These are phyloP conservation scores for Talaromyces albobiverticillius DNA, from an alignment of 2,329 filamentous ascomycete species.

Conservation along the genomic window DNA sequence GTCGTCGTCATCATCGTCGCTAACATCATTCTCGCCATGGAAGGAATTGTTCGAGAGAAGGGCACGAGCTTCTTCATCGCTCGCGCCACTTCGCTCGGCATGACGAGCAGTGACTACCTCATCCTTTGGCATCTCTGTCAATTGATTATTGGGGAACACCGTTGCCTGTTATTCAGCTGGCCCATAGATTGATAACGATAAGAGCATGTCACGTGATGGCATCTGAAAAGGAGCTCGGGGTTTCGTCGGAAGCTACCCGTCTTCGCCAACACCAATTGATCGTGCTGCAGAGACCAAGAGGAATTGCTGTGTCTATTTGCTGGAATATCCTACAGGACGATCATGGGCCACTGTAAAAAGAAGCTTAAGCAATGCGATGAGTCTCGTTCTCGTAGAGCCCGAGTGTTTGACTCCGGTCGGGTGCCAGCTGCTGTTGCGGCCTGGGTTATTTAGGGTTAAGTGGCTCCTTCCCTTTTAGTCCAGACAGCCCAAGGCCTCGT, in stretches of 20 bases:
- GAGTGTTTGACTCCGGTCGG: not conserved
- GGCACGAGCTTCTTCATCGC: slow-evolving; percentile 30
- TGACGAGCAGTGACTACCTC: slow-evolving; percentile 33
- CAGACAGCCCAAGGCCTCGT: not conserved
- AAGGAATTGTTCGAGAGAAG: slow-evolving; percentile 28
- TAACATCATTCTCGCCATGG: slow-evolving; percentile 13
- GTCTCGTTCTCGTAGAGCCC: no score
- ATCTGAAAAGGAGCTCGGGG: no score
- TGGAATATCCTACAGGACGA: no score
- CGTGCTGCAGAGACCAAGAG: no score
- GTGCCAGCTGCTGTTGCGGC: not conserved
- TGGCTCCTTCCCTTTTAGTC: slow-evolving; percentile 10
- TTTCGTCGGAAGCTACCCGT: not conserved
- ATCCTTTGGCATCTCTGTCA: slow-evolving; percentile 42
- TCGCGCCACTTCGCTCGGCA: slow-evolving; percentile 28
- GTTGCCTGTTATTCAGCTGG: slow-evolving; percentile 22
- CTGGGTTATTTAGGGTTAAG: no score
- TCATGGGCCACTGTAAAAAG: no score
- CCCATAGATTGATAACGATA: not conserved
- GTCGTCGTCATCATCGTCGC: slow-evolving; percentile 24
- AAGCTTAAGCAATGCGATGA: no score
- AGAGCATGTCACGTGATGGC: not conserved
- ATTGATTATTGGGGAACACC: slow-evolving; percentile 19
- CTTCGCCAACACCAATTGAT: no score
- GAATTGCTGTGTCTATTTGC: no score